These are phyloP conservation scores for Talaromyces sp. DNA, from an alignment of 2,329 filamentous ascomycete species.

Conservation along the genomic window DNA sequence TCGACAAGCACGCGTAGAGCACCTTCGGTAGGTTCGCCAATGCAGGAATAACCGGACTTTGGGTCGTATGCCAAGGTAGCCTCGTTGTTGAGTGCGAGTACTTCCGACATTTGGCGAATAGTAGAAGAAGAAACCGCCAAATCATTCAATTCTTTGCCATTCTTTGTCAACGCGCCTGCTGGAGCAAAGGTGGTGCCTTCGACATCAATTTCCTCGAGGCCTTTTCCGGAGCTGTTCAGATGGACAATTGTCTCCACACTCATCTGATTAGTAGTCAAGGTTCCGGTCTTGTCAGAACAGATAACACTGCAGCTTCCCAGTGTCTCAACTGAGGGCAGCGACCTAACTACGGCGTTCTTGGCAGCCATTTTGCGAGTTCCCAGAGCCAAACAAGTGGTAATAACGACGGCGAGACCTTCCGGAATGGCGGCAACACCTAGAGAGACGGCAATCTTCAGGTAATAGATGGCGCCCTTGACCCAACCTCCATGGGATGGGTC, in stretches of 20 bases:
- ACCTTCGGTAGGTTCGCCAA: slow-evolving; percentile 94
- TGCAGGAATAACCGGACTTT: slow-evolving; percentile 70
- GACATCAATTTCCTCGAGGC: slow-evolving; percentile 79
- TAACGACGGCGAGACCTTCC: slow-evolving; percentile 94
- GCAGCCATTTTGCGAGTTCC: slow-evolving; percentile 98
- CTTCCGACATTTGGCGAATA: slow-evolving; percentile 69
- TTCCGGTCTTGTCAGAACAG: slow-evolving; percentile 98
- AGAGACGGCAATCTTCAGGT: slow-evolving; percentile 97
- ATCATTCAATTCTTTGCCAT: slow-evolving; percentile 65
- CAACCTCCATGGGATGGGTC: slow-evolving; percentile 90
- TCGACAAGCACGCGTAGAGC: slow-evolving; percentile 86
- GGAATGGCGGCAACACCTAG: slow-evolving; percentile 97
- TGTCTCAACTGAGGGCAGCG: slow-evolving; percentile 93
- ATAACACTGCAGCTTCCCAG: slow-evolving; percentile 98
- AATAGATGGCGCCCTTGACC: slow-evolving; percentile 97
- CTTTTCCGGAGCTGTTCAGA: slow-evolving; percentile 66
- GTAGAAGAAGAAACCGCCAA: slow-evolving; percentile 68
- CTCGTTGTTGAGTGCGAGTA: slow-evolving; percentile 79
- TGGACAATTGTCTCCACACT: slow-evolving; percentile 92
- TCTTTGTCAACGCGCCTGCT: slow-evolving; percentile 64
- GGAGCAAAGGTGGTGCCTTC: slow-evolving; percentile 91
- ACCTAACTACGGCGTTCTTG: slow-evolving; percentile 95
- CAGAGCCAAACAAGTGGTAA: slow-evolving; percentile 94
- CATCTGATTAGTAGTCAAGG: slow-evolving; percentile 98
- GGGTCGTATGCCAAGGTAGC: slow-evolving; percentile 76